Conservation (phyloP, 352 stramenopile genomes). For the Globisporangium alternatum region DNA sequence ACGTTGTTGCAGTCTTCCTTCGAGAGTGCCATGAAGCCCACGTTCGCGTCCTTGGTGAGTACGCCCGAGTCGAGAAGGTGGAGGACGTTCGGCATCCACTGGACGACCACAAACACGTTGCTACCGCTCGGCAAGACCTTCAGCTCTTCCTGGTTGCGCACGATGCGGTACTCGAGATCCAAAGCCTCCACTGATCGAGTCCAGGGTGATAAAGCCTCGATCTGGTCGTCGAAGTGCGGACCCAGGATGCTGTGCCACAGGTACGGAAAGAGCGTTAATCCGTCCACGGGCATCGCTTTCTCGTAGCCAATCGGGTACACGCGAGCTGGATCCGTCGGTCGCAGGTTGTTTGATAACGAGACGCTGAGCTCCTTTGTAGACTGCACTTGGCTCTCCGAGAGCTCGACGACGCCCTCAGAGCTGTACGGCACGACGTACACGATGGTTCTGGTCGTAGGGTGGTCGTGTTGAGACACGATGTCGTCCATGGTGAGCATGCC, state of each 20-base stretch:
- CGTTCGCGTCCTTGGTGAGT: slow-evolving; percentile 21
- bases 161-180: slow-evolving; percentile 37
- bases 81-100: slow-evolving; percentile 30
- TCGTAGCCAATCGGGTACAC: slow-evolving; percentile 20
- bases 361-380: neutral
- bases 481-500: slow-evolving; percentile 28
- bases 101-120: slow-evolving; percentile 39
- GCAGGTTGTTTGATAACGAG: neutral
- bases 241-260: slow-evolving; percentile 59
- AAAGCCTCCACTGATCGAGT: slow-evolving; percentile 24
- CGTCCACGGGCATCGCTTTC: slow-evolving; percentile 40
- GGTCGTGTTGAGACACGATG: slow-evolving; percentile 21
- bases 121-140: slow-evolving; percentile 25
- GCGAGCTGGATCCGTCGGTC: neutral
- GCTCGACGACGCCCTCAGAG: slow-evolving; percentile 32
- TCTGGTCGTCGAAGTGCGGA: slow-evolving; percentile 33
- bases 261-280: slow-evolving; percentile 56
- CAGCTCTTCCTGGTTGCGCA: slow-evolving; percentile 38
- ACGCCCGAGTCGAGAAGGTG: slow-evolving; percentile 18
- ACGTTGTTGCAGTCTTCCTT: slow-evolving; percentile 64
- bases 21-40: slow-evolving; percentile 45
- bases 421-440: slow-evolving; percentile 56
- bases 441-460: neutral
- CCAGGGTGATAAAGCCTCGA: slow-evolving; percentile 23
- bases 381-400: slow-evolving; percentile 30